Base-by-base conservation (phyloP, 768 basidiomycete genomes). In the Hirschioporus abietinus region DNA sequence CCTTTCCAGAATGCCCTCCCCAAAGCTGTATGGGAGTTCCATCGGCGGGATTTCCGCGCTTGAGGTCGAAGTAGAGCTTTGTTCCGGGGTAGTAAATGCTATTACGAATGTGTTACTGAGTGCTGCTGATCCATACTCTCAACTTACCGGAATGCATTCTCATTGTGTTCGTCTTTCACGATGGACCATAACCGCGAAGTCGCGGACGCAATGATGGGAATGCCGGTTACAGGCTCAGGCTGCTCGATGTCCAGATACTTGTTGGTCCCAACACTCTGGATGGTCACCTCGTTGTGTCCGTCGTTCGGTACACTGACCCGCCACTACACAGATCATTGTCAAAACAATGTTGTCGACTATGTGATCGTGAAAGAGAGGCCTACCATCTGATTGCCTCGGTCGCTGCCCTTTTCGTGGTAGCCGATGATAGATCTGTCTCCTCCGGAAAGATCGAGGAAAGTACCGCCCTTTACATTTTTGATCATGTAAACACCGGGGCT, bases 361-460 rank as follows among this genome's bases (percentile, higher is more conserved):
- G n/a, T 6, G 17, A 34, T 1, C 1, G 26, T n/a, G n/a, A 27
- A 0, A 17, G 59, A 18, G 57, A 20, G 1, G 59, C 23, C 12
- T 72, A 84, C 85, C 75, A 76, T 71, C 69, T 88, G 87, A 69
- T 87, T 88, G 10, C 74, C 71, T 10, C 80, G 81, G 9, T 74
- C 71, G 69, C 85, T 76, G 62, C n/a, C n/a, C n/a, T n/a, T n/a
- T n/a, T 65, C 71, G 8, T 75, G 71, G 68, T 76, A 86, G 6
- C 87, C 86, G 35, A 83, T 84, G 71, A 87, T 78, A 62, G 83
- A 78, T 9, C 60, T 72, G 66, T 88, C 86, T 8, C 66, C 76
- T 2, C 81, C 85, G 20, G 86, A 88, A 65, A 88, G 78, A 70
- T 88, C 86, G 26, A 87, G 68, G 27, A 79, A 83, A 5, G 82